These are phyloP conservation scores for Hymenotorrendiella dingleyae DNA, from an alignment of 2,329 filamentous ascomycete species.

Conservation along the genomic window DNA sequence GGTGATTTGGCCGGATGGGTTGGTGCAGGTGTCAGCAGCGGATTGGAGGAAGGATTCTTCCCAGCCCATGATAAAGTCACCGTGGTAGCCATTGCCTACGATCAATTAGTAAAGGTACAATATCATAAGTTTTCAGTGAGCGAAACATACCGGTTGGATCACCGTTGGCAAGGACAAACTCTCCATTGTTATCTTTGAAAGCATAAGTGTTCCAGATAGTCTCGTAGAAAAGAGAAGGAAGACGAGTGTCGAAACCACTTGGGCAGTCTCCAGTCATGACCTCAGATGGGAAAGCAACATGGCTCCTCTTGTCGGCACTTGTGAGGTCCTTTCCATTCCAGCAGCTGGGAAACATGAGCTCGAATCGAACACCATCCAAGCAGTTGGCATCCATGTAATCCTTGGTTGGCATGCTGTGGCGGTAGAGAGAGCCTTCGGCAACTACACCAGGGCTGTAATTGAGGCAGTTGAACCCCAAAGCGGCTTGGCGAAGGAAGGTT, in stretches of 20 bases:
- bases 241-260: slow-evolving; percentile 56
- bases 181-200: slow-evolving; percentile 56
- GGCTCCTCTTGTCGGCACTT: slow-evolving; percentile 47
- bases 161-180: slow-evolving; percentile 73
- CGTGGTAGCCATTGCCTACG: slow-evolving; percentile 68
- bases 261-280: slow-evolving; percentile 77
- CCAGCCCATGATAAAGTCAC: slow-evolving; percentile 79
- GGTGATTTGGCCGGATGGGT: slow-evolving; percentile 57
- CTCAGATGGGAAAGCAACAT: slow-evolving; percentile 73
- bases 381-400: slow-evolving; percentile 75
- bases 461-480: slow-evolving; percentile 91
- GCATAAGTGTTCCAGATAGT: slow-evolving; percentile 72
- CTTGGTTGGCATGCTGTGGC: slow-evolving; percentile 79
- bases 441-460: slow-evolving; percentile 65
- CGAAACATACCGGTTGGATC: slow-evolving; percentile 59
- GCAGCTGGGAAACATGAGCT: slow-evolving; percentile 85
- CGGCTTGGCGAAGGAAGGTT: slow-evolving; percentile 66
- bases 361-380: slow-evolving; percentile 71
- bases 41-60: slow-evolving; percentile 60
- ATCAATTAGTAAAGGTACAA: slow-evolving; percentile 12
- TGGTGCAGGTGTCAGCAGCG: slow-evolving; percentile 72
- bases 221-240: slow-evolving; percentile 77
- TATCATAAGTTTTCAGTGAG: too few species aligned
- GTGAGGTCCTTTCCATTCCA: slow-evolving; percentile 68
- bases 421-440: slow-evolving; percentile 58